These are phyloP conservation scores for Rhizophora apiculata DNA, from an alignment of 345 rosid species.

Conservation along the genomic window DNA sequence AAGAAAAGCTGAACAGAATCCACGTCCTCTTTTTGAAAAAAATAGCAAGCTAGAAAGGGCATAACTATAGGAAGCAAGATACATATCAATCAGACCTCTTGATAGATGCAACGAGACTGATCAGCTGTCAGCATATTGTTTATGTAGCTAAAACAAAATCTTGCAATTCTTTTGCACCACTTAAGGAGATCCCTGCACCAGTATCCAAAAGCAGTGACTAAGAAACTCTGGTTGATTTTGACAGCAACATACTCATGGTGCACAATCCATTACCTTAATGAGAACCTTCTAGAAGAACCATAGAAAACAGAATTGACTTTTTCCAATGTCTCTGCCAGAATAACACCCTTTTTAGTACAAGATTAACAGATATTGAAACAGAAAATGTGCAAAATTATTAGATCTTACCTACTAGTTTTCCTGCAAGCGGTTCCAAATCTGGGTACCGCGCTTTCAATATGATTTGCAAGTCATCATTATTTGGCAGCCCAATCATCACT, in stretches of 20 bases:
- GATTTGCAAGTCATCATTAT: constrained; percentile 49
- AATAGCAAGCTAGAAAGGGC: not conserved
- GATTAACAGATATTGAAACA: constrained; percentile 7
- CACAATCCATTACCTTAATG: constrained; percentile 49
- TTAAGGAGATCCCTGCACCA: constrained; percentile 85
- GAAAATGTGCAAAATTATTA: constrained; percentile 11
- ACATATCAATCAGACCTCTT: constrained; percentile 50
- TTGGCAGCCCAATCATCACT: constrained; percentile 70
- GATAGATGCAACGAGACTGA: constrained; percentile 53
- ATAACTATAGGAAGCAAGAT: not conserved
- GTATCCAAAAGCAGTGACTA: constrained; percentile 21
- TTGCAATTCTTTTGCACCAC: constrained; percentile 82
- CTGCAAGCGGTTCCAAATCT: constrained; percentile 51
- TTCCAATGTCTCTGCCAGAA: constrained; percentile 64
- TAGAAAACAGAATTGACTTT: constrained; percentile 38
- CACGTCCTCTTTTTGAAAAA: too few species aligned
- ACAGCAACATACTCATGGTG: constrained; percentile 2
- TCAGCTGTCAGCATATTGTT: constrained; percentile 39
- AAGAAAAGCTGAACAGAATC: too few species aligned
- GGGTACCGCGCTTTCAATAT: constrained; percentile 70
- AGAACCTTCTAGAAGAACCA: constrained; percentile 52
- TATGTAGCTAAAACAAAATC: constrained; percentile 22
- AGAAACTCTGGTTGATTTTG: constrained; percentile 7
- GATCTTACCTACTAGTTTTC: constrained; percentile 67
- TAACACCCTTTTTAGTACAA: constrained; percentile 20